Conservation (phyloP, 2,329 filamentous ascomycete genomes). For the Colletotrichum viniferum region DNA sequence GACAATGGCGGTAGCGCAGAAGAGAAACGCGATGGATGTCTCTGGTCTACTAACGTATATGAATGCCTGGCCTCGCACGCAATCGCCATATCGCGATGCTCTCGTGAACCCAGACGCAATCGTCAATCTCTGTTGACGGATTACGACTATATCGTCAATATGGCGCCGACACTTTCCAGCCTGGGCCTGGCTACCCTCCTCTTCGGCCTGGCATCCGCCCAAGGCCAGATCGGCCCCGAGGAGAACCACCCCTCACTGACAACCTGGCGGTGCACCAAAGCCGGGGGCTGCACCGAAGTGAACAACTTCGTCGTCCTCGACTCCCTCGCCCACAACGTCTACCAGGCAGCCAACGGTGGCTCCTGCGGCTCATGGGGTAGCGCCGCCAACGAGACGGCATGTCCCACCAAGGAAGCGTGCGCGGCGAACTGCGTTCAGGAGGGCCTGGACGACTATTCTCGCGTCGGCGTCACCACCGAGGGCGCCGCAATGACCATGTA, state of each 20-base stretch:
- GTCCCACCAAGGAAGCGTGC: slow-evolving; percentile 54
- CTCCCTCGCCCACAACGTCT: slow-evolving; percentile 48
- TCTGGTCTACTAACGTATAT: neutral
- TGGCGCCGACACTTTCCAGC: slow-evolving; percentile 5
- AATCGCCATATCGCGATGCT: neutral
- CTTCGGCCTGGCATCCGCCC: slow-evolving; percentile 34
- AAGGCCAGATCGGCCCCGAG: slow-evolving; percentile 41
- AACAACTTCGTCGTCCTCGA: slow-evolving; percentile 56
- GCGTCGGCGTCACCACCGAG: slow-evolving; percentile 34
- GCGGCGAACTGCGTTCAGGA: slow-evolving; percentile 60
- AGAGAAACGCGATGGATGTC: no score
- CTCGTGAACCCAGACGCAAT: neutral
- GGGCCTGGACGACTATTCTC: slow-evolving; percentile 51
- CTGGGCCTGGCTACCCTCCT: slow-evolving; percentile 24
- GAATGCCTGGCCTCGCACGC: neutral
- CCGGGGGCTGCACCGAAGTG: slow-evolving; percentile 50
- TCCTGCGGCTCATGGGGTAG: slow-evolving; percentile 38
- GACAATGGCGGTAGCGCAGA: neutral
- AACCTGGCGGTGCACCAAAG: slow-evolving; percentile 57
- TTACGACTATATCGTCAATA: neutral
- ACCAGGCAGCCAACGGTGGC: slow-evolving; percentile 38
- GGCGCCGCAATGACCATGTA: slow-evolving; percentile 34
- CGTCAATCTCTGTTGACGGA: neutral
- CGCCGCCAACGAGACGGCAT: slow-evolving; percentile 45
- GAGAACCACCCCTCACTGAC: slow-evolving; percentile 56